A percentile compares a stretch with the other conserved stretches of the same genome.
Evolutionary conservation across 139 green algal species (phyloP).

Genomic region (Astrephomene gubernaculifera): DNA sequence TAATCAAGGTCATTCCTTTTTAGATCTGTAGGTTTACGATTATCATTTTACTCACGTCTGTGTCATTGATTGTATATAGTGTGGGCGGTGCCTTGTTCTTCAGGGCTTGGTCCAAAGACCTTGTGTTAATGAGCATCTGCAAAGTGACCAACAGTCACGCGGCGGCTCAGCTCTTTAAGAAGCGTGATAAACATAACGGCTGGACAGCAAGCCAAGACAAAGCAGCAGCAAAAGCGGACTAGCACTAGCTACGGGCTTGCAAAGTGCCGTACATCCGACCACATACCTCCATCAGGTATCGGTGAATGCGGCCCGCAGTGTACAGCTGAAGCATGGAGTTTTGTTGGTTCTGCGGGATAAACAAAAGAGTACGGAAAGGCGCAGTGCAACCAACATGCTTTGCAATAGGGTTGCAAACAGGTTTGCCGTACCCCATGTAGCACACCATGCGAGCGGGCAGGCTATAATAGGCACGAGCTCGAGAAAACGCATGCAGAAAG

Average conservation of each 20-base stretch:
- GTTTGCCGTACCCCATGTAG: too few relatives aligned
- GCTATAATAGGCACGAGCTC: neutral
- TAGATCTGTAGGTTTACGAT: too few relatives aligned
- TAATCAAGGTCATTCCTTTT: too few relatives aligned
- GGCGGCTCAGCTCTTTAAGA: neutral
- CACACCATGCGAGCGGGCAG: neutral
- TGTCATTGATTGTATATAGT: neutral
- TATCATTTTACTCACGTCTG: neutral
- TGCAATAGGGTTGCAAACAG: too few relatives aligned
- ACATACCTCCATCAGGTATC: too few relatives aligned
- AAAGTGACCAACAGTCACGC: neutral
- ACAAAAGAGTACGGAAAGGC: too few relatives aligned
- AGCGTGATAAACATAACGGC: neutral
- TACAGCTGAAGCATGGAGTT: too few relatives aligned
- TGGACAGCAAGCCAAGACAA: neutral
- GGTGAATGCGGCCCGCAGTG: too few relatives aligned
- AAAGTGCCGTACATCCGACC: too few relatives aligned
- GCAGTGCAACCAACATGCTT: too few relatives aligned
- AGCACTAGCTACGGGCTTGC: neutral
- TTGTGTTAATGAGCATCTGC: slow-evolving; percentile 1
- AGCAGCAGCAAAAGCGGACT: neutral
- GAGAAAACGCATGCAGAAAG: neutral
- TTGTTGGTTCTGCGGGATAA: too few relatives aligned
- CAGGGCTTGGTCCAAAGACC: neutral
- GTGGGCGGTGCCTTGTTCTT: neutral